These are phyloP conservation scores for Corrigiola litoralis DNA, from an alignment of 179 eudicot species.

Conservation along the genomic window DNA sequence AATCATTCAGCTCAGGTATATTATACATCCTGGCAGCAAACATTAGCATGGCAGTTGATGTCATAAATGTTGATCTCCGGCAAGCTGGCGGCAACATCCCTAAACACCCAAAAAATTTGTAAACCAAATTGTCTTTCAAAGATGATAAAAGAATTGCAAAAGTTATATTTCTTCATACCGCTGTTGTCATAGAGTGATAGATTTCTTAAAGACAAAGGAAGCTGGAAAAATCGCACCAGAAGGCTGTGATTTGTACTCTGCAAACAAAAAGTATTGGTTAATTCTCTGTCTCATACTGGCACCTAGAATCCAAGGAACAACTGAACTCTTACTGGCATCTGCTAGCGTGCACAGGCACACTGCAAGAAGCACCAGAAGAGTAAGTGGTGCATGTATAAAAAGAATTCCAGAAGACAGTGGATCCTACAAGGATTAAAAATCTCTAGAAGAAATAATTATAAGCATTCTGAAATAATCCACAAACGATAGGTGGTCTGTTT, in stretches of 20 bases:
- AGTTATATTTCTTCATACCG: slow-evolving; percentile 38
- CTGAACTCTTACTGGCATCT: too few relatives aligned
- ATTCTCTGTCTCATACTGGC: too few relatives aligned
- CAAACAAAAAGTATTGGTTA: neutral
- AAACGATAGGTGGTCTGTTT: too few relatives aligned
- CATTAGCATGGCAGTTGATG: slow-evolving; percentile 76
- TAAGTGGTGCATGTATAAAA: too few relatives aligned
- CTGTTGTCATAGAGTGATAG: slow-evolving; percentile 46
- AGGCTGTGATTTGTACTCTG: slow-evolving; percentile 31
- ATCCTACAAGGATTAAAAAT: too few relatives aligned
- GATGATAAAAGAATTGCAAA: neutral
- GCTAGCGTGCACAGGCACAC: too few relatives aligned
- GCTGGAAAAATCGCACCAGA: slow-evolving; percentile 77
- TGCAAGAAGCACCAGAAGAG: too few relatives aligned
- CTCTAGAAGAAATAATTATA: too few relatives aligned
- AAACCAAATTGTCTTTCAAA: neutral
- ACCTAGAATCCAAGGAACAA: too few relatives aligned
- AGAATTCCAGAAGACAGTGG: too few relatives aligned
- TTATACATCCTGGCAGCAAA: slow-evolving; percentile 80
- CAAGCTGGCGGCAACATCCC: slow-evolving; percentile 65
- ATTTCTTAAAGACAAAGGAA: slow-evolving; percentile 73
- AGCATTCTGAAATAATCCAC: neutral
- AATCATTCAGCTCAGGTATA: slow-evolving; percentile 51
- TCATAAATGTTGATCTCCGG: slow-evolving; percentile 61
- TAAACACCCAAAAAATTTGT: slow-evolving; percentile 15